Evolutionary conservation across 495 filamentous ascomycete species (phyloP), one percentile per base, ranked within the genome.

Genomic region (Geoglossum glabrum): DNA sequence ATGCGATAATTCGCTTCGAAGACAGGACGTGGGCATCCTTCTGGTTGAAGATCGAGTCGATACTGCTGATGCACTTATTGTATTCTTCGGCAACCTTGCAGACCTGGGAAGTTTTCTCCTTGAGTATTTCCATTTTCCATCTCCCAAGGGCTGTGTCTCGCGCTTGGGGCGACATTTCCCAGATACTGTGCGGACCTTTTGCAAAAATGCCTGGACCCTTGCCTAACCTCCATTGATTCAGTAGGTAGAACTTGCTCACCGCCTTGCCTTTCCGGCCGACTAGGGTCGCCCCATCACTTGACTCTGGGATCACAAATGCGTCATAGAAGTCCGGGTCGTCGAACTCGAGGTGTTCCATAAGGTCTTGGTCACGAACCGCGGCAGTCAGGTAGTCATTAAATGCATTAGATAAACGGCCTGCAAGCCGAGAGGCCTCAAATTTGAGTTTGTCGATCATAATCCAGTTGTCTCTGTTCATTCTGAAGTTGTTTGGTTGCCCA

Each of bases 281-380:
- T 1, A 60, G 60, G 10, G 27, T 64, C 74, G 77, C 76, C 26
- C 74, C 72, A 62, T 70, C 59, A 6, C 69, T 57, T 3, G 60
- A 52, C 17, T 65, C 50, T 0, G 80, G 82, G 0, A 79, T 56
- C 0, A 23, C 61, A 8, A 88, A 71, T 0, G 82, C 81, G 2
- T 80, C 72, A 59, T 71, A 80, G 61, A 76, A 86, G 1, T 69
- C 66, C 0, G 63, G 57, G 25, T 80, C 74, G 11, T 77, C 70
- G 63, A 87, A 87, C 60, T 86, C 78, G 0, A 87, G 69, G 60
- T 75, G 76, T 7, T 84, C 76, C n/a, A 84, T 64, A 0, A 90
- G 49, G 0, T 74, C 55, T 7, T 36, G 11, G 6, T 56, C 23
- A 30, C 59, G 59, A 1, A 55, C 52, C 25, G 11, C 59, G 1